Evolutionary conservation across 2,329 filamentous ascomycete genomes (phyloP), one percentile per base, ranked within the genome.

Genomic region (Pleomassaria siparia): DNA sequence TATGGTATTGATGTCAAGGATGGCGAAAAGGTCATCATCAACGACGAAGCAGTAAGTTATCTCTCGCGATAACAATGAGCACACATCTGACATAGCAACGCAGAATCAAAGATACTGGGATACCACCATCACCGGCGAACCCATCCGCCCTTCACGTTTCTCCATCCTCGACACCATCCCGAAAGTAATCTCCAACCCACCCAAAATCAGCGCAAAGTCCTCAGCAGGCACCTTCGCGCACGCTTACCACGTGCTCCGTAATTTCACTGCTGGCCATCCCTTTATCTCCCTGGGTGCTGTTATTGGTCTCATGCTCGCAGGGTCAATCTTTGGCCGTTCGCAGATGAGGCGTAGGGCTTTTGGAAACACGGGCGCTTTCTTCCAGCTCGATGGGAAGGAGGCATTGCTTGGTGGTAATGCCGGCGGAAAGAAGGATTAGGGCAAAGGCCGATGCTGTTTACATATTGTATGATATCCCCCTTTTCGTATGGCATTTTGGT

Each of bases 31-130:
- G 89, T 99, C 46, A 87, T 99, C 49, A 94, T 99, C 74, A 96
- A 96, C 59, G 94, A 99, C 62, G 89, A 97, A 77, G 91, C 95
- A 71, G 91, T 95, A 78, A 87, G 89, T 79, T 50, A 45, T 3
- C 36, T 8, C 6, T 22, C 28, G n/a, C 12, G 13, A 42, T 20
- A 22, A 26, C 9, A 40, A 26, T 29, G 16, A 16, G 7, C 4
- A 18, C 37, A 9, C 20, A 29, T 22, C 24, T 40, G 4, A 40
- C 25, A 36, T 18, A 33, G 2, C 8, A 10, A 21, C 29, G 95
- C 32, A 95, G 89, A 91, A 89, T 74, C 91, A 89, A 60, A 85
- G 88, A 55, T 99, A 95, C 76, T 99, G 94, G 94, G 94, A 99
- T 67, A 84, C 80, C 25, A 96, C 91, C 39, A 86, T 87, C 51